Evolutionary conservation across 768 basidiomycete genomes (phyloP).

Genomic region (Piloderma croceum): DNA sequence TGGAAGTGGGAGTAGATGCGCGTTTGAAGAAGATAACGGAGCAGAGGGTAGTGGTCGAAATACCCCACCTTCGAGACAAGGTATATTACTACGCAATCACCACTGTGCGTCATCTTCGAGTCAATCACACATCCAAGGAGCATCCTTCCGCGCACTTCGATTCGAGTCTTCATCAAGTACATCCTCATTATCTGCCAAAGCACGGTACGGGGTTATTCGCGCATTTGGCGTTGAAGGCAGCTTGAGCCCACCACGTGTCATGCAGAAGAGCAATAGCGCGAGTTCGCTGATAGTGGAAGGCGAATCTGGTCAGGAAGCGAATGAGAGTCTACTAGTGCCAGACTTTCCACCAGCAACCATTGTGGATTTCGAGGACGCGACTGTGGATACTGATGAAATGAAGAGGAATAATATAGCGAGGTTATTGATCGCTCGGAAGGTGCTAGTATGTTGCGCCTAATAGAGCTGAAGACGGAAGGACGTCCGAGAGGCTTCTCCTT

Average conservation of each 20-base stretch:
- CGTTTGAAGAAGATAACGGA: no score
- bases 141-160: no score
- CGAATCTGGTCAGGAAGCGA: not conserved
- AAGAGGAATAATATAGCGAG: conserved; percentile 42
- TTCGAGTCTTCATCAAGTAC: no score
- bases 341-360: conserved; percentile 34
- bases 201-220: no score
- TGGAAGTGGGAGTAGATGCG: no score
- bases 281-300: not conserved
- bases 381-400: conserved; percentile 33
- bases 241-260: not conserved
- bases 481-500: conserved; percentile 37
- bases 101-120: no score
- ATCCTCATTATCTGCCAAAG: no score
- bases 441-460: conserved; percentile 1
- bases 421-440: conserved; percentile 15
- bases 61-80: no score
- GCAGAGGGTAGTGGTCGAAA: no score
- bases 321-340: conserved; percentile 11
- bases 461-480: not conserved
- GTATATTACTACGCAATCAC: no score
- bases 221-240: no score
- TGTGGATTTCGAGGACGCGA: conserved; percentile 27
- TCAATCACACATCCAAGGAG: no score
- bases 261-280: not conserved